Conservation (phyloP, 306 rosid genomes). For the Pterocarpus santalinus region DNA sequence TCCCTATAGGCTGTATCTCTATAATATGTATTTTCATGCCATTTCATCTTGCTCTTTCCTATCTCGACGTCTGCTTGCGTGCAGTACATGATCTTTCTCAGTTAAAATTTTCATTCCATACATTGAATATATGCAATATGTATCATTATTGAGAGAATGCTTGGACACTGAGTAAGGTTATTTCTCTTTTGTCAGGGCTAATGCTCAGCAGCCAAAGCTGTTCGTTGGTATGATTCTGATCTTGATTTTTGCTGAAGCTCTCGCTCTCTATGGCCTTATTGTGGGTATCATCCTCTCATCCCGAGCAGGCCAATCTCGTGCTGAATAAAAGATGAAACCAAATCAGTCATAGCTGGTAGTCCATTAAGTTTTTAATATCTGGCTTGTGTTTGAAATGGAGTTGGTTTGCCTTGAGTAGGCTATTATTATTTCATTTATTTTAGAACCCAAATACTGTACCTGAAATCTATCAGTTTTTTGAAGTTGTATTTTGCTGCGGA, state of each 20-base stretch:
- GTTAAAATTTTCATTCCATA: neutral
- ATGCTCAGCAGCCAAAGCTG: conserved; percentile 90
- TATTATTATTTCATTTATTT: conserved; percentile 43
- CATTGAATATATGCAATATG: neutral
- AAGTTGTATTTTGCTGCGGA: conserved; percentile 18
- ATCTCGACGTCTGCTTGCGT: neutral
- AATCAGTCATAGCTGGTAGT: conserved; percentile 28
- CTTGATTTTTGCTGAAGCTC: conserved; percentile 82
- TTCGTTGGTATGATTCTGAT: conserved; percentile 89
- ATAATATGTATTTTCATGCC: conserved; percentile 2
- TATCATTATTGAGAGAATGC: neutral
- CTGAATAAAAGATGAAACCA: conserved; percentile 51
- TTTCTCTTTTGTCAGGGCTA: conserved; percentile 64
- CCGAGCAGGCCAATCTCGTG: conserved; percentile 84
- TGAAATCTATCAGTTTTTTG: conserved; percentile 10
- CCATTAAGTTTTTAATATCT: conserved; percentile 13
- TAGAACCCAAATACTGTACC: conserved; percentile 21
- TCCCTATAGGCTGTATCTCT: neutral
- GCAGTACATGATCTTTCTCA: neutral
- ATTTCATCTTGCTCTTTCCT: conserved; percentile 6
- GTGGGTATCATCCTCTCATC: conserved; percentile 91
- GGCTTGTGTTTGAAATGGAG: conserved; percentile 30
- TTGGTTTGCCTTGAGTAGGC: neutral
- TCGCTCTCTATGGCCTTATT: conserved; percentile 84
- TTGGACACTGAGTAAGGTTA: conserved; percentile 26